Evolutionary conservation across 73 alveolate species (phyloP).

Genomic region (Paramecium tetraurelia): DNA sequence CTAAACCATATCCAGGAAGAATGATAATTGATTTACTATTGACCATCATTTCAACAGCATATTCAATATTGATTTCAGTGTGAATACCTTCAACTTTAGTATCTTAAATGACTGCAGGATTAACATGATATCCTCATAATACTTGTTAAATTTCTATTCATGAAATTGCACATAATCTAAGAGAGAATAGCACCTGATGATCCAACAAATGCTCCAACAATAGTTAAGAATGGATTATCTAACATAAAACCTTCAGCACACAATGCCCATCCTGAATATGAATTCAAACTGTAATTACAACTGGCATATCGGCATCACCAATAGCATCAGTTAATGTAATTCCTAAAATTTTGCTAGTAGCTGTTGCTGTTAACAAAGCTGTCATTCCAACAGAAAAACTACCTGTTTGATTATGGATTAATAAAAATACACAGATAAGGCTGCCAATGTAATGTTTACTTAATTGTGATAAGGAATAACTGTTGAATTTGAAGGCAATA

Average conservation of each 20-base stretch:
- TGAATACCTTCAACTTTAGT: constrained; percentile 40
- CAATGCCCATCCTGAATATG: constrained; percentile 82
- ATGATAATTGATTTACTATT: constrained; percentile 63
- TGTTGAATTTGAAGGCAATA: constrained; percentile 25
- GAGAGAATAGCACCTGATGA: constrained; percentile 82
- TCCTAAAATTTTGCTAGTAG: constrained; percentile 66
- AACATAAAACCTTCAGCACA: constrained; percentile 81
- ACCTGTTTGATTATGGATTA: neutral
- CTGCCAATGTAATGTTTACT: constrained; percentile 13
- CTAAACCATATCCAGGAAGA: constrained; percentile 86
- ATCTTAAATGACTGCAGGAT: neutral
- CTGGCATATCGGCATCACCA: constrained; percentile 94
- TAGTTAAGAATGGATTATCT: constrained; percentile 67
- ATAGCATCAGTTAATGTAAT: constrained; percentile 72
- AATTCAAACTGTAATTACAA: constrained; percentile 79
- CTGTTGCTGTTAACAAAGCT: constrained; percentile 61
- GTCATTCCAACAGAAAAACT: constrained; percentile 59
- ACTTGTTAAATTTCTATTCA: constrained; percentile 71
- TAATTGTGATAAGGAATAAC: constrained; percentile 8
- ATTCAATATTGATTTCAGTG: constrained; percentile 55
- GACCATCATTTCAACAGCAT: constrained; percentile 55
- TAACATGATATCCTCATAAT: constrained; percentile 69
- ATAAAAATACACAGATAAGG: neutral
- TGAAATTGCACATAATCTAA: constrained; percentile 83
- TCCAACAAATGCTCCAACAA: constrained; percentile 81